Base-by-base conservation (phyloP, 495 filamentous ascomycete genomes). In the Hypoxylon subgilvum region DNA sequence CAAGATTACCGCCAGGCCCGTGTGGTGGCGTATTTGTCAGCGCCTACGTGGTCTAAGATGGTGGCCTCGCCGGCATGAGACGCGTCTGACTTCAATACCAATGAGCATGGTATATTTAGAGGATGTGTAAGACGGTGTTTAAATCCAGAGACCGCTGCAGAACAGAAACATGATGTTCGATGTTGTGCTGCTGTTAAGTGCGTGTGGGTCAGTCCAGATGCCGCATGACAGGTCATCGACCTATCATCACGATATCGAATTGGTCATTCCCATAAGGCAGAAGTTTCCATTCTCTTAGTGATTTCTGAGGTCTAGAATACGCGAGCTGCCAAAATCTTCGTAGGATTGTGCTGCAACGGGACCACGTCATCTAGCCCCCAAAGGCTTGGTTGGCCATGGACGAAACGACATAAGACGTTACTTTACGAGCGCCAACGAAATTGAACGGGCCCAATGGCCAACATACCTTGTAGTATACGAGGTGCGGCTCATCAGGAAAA, bases 301-400 rank as follows among this genome's bases (percentile, higher is more conserved):
- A 49, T 45, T 45, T 28, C 36, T 48, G 16, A 32, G 19, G 30
- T 21, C 36, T 38, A 52, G 36, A 25, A 46, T 45, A 51, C 23
- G 41, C 38, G 41, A 59, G 43, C n/a, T 46, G 50, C 35, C 49
- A 34, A 54, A 28, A 12, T 27, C 16, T 41, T 36, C 32, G 39
- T 21, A 19, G 14, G 38, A 48, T 22, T 41, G 61, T 46, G 54
- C 45, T 47, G 54, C 50, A 64, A 64, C 61, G 40, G 54, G 55
- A 54, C 61, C 55, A 58, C 61, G 54, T 59, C 61, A 59, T 55
- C 61, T 30, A 59, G 61, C 61, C 61, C 54, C 61, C 61, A 64
- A 64, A 46, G 14, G 30, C 21, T 13, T 23, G 17, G 27, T 28
- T 23, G 17, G 27, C 22, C 17, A 9, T n/a, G 41, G 49, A 59